Conservation (phyloP, 2,329 filamentous ascomycete species). For the Didymella segeticola region DNA sequence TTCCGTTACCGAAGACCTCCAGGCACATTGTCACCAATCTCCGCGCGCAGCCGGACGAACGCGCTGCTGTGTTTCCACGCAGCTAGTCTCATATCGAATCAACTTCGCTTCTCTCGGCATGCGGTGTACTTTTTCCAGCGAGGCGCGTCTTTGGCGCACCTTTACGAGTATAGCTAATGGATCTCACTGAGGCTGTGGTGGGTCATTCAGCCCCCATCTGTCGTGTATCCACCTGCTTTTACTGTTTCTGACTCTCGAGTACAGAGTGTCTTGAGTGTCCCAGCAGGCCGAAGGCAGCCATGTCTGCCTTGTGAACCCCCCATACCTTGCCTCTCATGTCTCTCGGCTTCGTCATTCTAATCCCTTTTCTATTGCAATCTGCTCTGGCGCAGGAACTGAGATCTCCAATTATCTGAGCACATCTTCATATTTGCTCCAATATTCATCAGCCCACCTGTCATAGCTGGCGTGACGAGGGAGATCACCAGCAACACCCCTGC, state of each 20-base stretch:
- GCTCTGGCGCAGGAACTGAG: slow-evolving; percentile 1
- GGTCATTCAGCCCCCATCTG: slow-evolving; percentile 20
- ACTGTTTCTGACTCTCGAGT: slow-evolving; percentile 17
- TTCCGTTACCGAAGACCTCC: slow-evolving; percentile 2
- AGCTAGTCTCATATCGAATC: slow-evolving; percentile 10
- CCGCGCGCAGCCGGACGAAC: slow-evolving; percentile 10
- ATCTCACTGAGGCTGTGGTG: slow-evolving; percentile 17
- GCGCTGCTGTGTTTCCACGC: slow-evolving; percentile 14
- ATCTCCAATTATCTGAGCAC: slow-evolving; percentile 6
- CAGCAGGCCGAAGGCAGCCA: slow-evolving; percentile 11
- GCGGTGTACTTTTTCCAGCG: slow-evolving; percentile 13
- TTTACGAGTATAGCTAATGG: slow-evolving; percentile 18
- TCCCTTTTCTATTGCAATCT: slow-evolving; percentile 6
- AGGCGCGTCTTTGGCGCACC: slow-evolving; percentile 14
- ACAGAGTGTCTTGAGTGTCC: slow-evolving; percentile 12
- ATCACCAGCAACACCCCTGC: slow-evolving; percentile 29
- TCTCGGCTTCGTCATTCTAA: slow-evolving; percentile 12
- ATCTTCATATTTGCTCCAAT: slow-evolving; percentile 9
- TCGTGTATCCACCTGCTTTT: slow-evolving; percentile 19
- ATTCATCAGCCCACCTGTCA: slow-evolving; percentile 23
- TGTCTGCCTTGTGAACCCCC: slow-evolving; percentile 11
- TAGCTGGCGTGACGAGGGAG: slow-evolving; percentile 20
- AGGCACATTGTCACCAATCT: slow-evolving; percentile 13
- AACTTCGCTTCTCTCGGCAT: slow-evolving; percentile 13
- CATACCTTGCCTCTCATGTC: slow-evolving; percentile 8